Evolutionary conservation across 345 rosid genomes (phyloP).

Genomic region (Durio zibethinus): DNA sequence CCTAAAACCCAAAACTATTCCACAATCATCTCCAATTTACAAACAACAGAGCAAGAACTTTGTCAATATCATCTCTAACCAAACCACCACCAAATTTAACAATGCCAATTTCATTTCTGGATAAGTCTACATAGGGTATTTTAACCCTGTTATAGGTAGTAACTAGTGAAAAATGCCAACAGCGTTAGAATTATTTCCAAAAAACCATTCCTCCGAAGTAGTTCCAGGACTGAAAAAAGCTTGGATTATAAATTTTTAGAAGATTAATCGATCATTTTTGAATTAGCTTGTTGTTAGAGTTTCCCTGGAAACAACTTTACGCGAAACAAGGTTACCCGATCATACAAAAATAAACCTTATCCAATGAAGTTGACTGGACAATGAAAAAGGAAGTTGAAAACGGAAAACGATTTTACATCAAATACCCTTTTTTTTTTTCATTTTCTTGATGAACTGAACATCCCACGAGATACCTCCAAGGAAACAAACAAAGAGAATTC

Average conservation of each 20-base stretch:
- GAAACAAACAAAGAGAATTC: neutral
- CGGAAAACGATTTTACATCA: neutral
- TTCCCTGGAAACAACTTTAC: neutral
- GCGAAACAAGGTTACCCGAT: neutral
- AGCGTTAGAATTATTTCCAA: neutral
- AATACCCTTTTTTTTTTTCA: neutral
- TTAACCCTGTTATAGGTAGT: neutral
- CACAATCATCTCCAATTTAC: neutral
- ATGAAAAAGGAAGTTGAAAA: neutral
- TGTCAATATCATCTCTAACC: neutral
- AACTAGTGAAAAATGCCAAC: neutral
- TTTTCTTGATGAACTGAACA: neutral
- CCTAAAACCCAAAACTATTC: conserved; percentile 30
- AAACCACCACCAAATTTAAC: neutral
- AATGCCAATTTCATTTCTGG: neutral
- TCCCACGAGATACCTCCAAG: neutral
- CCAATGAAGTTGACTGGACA: neutral
- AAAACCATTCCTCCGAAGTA: neutral
- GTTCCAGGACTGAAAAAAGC: neutral
- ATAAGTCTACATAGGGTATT: neutral
- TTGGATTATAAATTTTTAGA: neutral
- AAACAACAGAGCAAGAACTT: neutral
- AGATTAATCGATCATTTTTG: neutral
- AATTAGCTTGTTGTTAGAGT: neutral
- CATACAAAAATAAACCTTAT: neutral